Evolutionary conservation across 2,329 filamentous ascomycete species (phyloP).

Genomic region (Hypoxylon rubiginosum): DNA sequence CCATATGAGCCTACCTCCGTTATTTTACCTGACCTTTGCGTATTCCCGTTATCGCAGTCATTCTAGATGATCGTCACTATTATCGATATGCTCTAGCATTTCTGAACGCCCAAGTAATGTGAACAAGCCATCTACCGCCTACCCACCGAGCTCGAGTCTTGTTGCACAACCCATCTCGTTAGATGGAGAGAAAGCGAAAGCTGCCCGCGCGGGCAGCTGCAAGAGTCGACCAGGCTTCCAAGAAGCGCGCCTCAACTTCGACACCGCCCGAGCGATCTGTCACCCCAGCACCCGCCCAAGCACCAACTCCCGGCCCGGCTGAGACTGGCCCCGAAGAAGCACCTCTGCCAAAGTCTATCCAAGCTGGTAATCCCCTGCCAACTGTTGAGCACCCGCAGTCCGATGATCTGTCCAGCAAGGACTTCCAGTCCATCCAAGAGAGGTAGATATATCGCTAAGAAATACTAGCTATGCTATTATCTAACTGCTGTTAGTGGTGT

Average conservation of each 20-base stretch:
- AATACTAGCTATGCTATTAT: constrained; percentile 19
- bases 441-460: constrained; percentile 63
- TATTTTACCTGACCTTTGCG: background rate
- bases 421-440: constrained; percentile 81
- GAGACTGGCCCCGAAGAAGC: constrained; percentile 53
- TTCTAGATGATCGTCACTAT: background rate
- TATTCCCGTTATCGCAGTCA: background rate
- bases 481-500: constrained; percentile 70
- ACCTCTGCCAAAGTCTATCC: constrained; percentile 72
- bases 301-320: constrained; percentile 55
- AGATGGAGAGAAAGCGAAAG: constrained; percentile 76
- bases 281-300: constrained; percentile 58
- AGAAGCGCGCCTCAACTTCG: constrained; percentile 66
- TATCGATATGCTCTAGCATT: constrained; percentile 23
- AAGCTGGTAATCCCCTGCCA: constrained; percentile 76
- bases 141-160: background rate
- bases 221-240: constrained; percentile 70
- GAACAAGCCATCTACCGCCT: constrained; percentile 2
- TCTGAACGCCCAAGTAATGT: constrained; percentile 11
- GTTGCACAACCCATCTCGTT: background rate
- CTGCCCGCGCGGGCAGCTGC: constrained; percentile 73
- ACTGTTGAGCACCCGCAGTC: constrained; percentile 77
- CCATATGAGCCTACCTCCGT: background rate
- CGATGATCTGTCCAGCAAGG: constrained; percentile 70
- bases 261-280: constrained; percentile 67